Base-by-base conservation (phyloP, 495 filamentous ascomycete species). In the Penicillium malachiteum region DNA sequence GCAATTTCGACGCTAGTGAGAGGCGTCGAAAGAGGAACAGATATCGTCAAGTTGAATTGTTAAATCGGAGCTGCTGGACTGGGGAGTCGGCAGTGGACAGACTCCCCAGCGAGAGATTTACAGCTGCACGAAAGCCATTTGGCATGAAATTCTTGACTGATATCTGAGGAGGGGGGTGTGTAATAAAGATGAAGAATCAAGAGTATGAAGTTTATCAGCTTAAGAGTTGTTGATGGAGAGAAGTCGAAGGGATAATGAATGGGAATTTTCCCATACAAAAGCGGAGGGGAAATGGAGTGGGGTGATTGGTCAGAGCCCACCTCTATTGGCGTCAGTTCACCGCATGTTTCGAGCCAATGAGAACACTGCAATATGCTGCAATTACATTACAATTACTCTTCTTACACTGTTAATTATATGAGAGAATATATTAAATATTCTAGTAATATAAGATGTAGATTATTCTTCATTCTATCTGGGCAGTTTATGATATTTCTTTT, bases 81-180 rank as follows among this genome's bases (percentile, higher is more conserved):
- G 89, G 83, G 86, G 85, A 87, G 83, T 84, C 67, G 82, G 80
- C 52, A 63, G 54, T 30, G 82, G 78, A 72, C 78, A 78, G 77
- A 65, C 60, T 76, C 86, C 85, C 84, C 87, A 92, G 90, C 84
- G 87, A 84, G 82, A 77, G 78, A 75, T 89, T 91, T 89, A 95
- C 88, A 95, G 90, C 89, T 87, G 89, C 91, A 85, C 89, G 88
- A 90, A 82, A 77, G 88, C 88, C 88, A 78, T 88, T 75, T 71
- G 73, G 86, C 88, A 85, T 86, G 78, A 79, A n/a, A 84, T 83
- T 79, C 80, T 90, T 84, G 89, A 95, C 90, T 84, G 39, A 5
- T 52, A 87, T 89, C 87, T 84, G 81, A 78, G 60, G 67, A 50
- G 55, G 30, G 54, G 32, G 30, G 14, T 40, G 60, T 61, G 60